These are phyloP conservation scores for Trichomonascaceae sp. DNA, from an alignment of 1,139 yeast genomes.

Conservation along the genomic window DNA sequence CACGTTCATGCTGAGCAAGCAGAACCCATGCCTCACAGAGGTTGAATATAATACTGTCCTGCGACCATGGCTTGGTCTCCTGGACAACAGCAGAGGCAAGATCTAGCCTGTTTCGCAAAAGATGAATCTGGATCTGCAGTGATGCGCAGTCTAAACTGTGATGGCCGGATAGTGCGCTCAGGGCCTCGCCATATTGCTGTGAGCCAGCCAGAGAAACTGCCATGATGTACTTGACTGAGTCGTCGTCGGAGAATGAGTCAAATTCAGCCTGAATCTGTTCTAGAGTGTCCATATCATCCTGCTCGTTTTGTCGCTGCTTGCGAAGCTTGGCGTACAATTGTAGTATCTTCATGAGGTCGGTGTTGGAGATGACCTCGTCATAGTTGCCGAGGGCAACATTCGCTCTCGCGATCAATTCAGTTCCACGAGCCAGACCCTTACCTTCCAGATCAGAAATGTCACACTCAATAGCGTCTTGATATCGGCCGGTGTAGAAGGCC, in stretches of 20 bases:
- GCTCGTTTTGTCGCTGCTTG: constrained; percentile 9
- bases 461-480: constrained; percentile 20
- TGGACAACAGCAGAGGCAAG: constrained; percentile 24
- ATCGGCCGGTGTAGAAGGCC: constrained; percentile 30
- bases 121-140: constrained; percentile 25
- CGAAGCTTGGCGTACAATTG: constrained; percentile 14
- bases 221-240: constrained; percentile 22
- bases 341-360: constrained; percentile 11
- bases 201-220: constrained; percentile 22
- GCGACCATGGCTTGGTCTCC: constrained; percentile 36
- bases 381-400: constrained; percentile 24
- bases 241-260: constrained; percentile 13
- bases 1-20: constrained; percentile 40
- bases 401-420: constrained; percentile 24
- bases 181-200: constrained; percentile 23
- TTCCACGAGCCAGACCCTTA: constrained; percentile 18
- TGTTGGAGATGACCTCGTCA: constrained; percentile 18
- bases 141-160: constrained; percentile 26
- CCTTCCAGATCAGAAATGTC: constrained; percentile 16
- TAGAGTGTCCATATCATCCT: no score
- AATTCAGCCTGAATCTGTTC: constrained; percentile 16
- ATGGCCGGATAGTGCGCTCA: constrained; percentile 19
- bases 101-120: constrained; percentile 22
- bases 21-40: constrained; percentile 56
- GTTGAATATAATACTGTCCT: constrained; percentile 56